A percentile compares a stretch with the other conserved stretches of the same genome.
Evolutionary conservation across 2,329 filamentous ascomycete genomes (phyloP).

Genomic region (Pyricularia sp.): DNA sequence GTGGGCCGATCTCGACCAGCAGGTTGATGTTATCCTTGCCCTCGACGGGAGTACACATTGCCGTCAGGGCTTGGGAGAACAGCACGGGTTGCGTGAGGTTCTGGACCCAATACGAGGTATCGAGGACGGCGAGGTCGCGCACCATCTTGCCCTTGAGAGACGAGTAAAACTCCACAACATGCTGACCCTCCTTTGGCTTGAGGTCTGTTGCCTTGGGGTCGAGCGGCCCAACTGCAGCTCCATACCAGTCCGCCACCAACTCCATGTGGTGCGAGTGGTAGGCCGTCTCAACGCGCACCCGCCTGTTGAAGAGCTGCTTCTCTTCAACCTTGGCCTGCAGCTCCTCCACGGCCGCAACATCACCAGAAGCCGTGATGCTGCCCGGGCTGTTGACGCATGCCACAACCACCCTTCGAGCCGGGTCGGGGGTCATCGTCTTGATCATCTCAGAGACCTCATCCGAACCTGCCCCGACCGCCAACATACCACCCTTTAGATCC

Average conservation of each 20-base stretch:
- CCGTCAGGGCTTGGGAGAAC: constrained; percentile 13
- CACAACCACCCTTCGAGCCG: constrained; percentile 5
- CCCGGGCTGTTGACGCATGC: constrained; percentile 12
- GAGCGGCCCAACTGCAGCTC: constrained; percentile 5
- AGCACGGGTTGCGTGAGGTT: constrained; percentile 17
- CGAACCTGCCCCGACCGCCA: constrained; percentile 7
- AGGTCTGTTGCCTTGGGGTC: not conserved
- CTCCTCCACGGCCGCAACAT: constrained; percentile 13
- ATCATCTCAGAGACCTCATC: constrained; percentile 7
- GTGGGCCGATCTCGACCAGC: constrained; percentile 16
- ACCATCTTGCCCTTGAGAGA: constrained; percentile 10
- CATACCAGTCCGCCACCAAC: constrained; percentile 12
- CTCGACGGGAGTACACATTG: constrained; percentile 7
- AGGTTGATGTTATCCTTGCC: constrained; percentile 7
- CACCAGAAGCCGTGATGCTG: constrained; percentile 19
- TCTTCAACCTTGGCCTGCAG: constrained; percentile 6
- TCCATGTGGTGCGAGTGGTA: constrained; percentile 25
- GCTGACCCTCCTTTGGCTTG: not conserved
- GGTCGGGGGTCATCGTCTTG: constrained; percentile 5
- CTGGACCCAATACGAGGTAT: constrained; percentile 16
- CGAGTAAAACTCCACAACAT: constrained; percentile 10
- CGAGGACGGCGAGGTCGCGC: constrained; percentile 6
- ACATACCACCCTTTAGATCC: constrained; percentile 8
- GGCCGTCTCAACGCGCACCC: constrained; percentile 19
- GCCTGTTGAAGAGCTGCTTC: constrained; percentile 15